Conservation (phyloP, 73 alveolate genomes). For the Urostyla sp. region DNA sequence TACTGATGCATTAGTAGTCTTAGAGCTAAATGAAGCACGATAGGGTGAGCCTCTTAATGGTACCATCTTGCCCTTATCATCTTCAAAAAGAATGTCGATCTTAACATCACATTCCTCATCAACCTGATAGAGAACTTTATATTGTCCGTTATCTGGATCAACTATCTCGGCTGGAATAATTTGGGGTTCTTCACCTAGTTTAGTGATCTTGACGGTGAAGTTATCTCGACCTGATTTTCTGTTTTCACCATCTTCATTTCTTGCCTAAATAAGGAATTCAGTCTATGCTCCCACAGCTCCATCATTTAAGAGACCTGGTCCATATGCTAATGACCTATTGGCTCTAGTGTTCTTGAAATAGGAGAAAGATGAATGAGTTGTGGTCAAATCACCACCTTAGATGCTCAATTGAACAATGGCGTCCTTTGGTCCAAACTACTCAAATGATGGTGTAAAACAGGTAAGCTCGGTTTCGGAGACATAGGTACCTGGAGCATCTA, state of each 20-base stretch:
- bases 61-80: slow-evolving; percentile 83
- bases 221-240: slow-evolving; percentile 98
- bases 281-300: slow-evolving; percentile 90
- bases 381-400: slow-evolving; percentile 96
- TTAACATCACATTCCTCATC: slow-evolving; percentile 81
- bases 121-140: slow-evolving; percentile 73
- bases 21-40: slow-evolving; percentile 87
- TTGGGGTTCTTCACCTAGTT: slow-evolving; percentile 52
- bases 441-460: slow-evolving; percentile 96
- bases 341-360: slow-evolving; percentile 99
- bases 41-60: slow-evolving; percentile 97
- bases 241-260: slow-evolving; percentile 97
- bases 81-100: slow-evolving; percentile 85
- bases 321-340: slow-evolving; percentile 98
- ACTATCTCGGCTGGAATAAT: slow-evolving; percentile 64
- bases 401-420: slow-evolving; percentile 94
- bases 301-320: slow-evolving; percentile 99
- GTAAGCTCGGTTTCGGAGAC: slow-evolving; percentile 92
- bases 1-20: slow-evolving; percentile 79
- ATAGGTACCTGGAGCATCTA: slow-evolving; percentile 82
- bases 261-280: slow-evolving; percentile 91
- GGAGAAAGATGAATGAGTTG: slow-evolving; percentile 89
- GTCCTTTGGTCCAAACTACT: slow-evolving; percentile 97
- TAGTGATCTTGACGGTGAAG: slow-evolving; percentile 85
- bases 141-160: slow-evolving; percentile 90